A percentile compares a stretch with the other conserved stretches of the same genome.
Conservation (phyloP, 1,284 basidiomycete genomes). For the Malassezia nana region DNA sequence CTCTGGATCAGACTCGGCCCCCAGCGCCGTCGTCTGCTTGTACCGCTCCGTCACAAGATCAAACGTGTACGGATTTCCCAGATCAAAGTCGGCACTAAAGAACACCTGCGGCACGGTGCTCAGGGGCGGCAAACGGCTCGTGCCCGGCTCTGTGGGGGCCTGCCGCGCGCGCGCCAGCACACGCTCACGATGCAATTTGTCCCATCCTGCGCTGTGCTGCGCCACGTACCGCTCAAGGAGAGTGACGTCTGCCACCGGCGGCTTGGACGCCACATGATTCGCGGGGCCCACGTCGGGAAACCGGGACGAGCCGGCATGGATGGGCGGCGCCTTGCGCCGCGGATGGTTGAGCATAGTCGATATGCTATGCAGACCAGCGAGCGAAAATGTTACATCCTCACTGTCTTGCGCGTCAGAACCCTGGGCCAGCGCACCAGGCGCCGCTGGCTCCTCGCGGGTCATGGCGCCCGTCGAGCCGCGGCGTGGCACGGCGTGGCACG, state of each 20-base stretch:
- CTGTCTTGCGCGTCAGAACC: neutral
- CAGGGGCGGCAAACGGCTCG: slow-evolving; percentile 52
- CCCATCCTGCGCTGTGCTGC: slow-evolving; percentile 33
- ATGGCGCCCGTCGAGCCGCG: neutral
- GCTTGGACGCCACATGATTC: slow-evolving; percentile 25
- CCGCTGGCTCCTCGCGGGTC: neutral
- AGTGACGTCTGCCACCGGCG: slow-evolving; percentile 29
- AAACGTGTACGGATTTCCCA: slow-evolving; percentile 77
- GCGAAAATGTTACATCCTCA: neutral
- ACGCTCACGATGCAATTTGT: slow-evolving; percentile 42
- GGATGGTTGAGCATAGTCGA: slow-evolving; percentile 46
- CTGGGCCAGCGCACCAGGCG: neutral
- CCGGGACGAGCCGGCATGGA: slow-evolving; percentile 39
- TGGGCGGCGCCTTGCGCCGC: slow-evolving; percentile 32
- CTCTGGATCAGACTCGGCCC: neutral
- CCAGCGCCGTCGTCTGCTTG: slow-evolving; percentile 23
- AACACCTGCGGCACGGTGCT: slow-evolving; percentile 67
- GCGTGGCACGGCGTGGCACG: neutral
- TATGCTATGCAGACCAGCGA: slow-evolving; percentile 31
- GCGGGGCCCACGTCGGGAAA: slow-evolving; percentile 33
- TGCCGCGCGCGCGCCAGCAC: slow-evolving; percentile 17
- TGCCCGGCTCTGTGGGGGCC: slow-evolving; percentile 15
- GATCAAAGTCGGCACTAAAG: slow-evolving; percentile 67
- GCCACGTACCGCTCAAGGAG: slow-evolving; percentile 38
- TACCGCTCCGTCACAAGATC: slow-evolving; percentile 63